phyloP scores from a whole-genome alignment of 345 rosid species.

The Brassica rapa region DNA sequence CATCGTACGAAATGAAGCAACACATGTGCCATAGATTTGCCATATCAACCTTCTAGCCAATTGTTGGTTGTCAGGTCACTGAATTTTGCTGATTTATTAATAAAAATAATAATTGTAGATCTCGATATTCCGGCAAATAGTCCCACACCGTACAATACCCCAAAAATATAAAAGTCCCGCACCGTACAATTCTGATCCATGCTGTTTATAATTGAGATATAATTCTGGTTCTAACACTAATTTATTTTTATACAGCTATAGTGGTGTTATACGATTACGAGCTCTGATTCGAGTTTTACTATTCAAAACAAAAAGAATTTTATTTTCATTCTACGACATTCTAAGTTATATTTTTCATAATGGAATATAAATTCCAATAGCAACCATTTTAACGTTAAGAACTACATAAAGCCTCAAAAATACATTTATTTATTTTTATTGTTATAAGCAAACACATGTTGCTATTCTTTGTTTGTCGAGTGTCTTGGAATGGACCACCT shows the following conservation, averaged over 20 bases:
- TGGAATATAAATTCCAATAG: not conserved
- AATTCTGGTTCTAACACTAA: not conserved
- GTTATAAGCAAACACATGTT: not conserved
- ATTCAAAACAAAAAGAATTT: not conserved
- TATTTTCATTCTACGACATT: not conserved
- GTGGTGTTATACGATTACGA: not conserved
- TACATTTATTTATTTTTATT: not conserved
- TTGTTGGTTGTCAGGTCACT: not conserved
- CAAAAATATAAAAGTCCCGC: not conserved
- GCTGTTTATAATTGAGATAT: not conserved
- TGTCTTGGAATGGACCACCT: not conserved
- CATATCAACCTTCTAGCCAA: not conserved
- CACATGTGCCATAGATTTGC: constrained; percentile 32
- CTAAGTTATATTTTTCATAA: not conserved
- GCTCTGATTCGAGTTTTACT: not conserved
- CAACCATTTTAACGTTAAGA: not conserved
- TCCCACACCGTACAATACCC: not conserved
- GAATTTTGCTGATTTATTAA: not conserved
- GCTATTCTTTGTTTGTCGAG: not conserved
- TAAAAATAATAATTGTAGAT: constrained; percentile 8
- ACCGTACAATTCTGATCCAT: not conserved
- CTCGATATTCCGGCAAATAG: constrained; percentile 7
- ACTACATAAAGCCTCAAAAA: not conserved
- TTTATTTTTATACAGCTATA: not conserved
- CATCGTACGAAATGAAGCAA: constrained; percentile 29